Percentiles rank a stretch among this genome's conserved stretches.
Evolutionary conservation across 495 filamentous ascomycete genomes (phyloP).

Genomic region (Xylaria venustula): DNA sequence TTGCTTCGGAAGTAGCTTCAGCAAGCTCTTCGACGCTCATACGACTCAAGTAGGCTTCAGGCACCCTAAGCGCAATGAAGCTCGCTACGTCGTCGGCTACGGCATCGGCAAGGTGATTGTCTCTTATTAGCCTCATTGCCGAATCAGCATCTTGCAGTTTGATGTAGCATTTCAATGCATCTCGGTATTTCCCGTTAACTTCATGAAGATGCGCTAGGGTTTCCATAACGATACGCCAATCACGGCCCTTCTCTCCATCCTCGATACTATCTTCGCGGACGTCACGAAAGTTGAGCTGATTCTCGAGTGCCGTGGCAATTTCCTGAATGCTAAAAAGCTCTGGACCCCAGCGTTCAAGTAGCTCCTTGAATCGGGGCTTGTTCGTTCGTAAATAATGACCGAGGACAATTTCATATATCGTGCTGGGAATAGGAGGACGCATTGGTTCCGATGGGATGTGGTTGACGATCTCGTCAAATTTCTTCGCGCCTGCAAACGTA

Average conservation of each 20-base stretch:
- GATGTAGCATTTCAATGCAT: constrained; percentile 87
- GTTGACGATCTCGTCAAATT: constrained; percentile 83
- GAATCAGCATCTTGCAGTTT: constrained; percentile 86
- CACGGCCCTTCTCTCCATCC: constrained; percentile 61
- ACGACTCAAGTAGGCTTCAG: constrained; percentile 63
- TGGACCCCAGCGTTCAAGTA: constrained; percentile 82
- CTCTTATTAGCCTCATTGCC: constrained; percentile 78
- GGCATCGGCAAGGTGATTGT: constrained; percentile 80
- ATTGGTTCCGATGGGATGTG: constrained; percentile 74
- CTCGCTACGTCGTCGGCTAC: constrained; percentile 85
- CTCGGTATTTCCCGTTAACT: constrained; percentile 70
- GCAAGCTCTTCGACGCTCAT: constrained; percentile 72
- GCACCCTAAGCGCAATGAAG: constrained; percentile 82
- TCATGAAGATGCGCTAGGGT: constrained; percentile 81
- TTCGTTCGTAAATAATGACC: constrained; percentile 79
- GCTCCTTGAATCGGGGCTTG: constrained; percentile 64
- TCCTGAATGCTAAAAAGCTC: constrained; percentile 76
- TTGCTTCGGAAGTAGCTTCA: constrained; percentile 73
- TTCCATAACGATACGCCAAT: constrained; percentile 83
- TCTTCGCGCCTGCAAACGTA: constrained; percentile 79
- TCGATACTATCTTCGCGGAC: constrained; percentile 67
- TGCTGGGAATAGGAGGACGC: constrained; percentile 74
- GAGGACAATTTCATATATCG: constrained; percentile 82
- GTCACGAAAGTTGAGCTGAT: constrained; percentile 66
- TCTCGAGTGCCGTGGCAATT: constrained; percentile 69